Base-by-base conservation (phyloP, 257 asterid species). In the Cordia subcordata region DNA sequence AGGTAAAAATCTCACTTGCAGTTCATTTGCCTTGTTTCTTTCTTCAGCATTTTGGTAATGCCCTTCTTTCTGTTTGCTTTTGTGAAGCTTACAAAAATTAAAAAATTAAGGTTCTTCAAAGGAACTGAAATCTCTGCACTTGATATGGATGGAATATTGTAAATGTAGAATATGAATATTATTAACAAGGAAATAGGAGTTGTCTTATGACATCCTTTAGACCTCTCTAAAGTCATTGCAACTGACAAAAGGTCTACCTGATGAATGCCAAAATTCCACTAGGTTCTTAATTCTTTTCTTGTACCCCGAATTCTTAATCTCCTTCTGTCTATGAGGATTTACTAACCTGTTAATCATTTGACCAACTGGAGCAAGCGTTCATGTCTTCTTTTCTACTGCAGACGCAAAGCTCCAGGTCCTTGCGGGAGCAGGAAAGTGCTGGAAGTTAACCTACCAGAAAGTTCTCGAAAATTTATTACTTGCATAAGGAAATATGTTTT, bases 381-480 rank as follows among this genome's bases (percentile, higher is more conserved):
- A 27, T 6, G 35, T 27, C 35, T 65, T 74, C 53, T 27, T 64
- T 49, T 50, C 67, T 63, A 32, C 57, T 69, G 45, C 88, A 92
- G 96, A 64, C 94, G 97, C 69, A 92, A 81, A 81, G 76, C 88
- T 50, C 90, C 81, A 35, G 86, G 94, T 68, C 82, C 81, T 58
- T 81, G 87, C 46, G 95, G 87, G 65, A 88, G 81, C 83, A 84
- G 47, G 88, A 83, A 86, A 75, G 73, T 72, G 49, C 85, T 88
- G 68, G 99, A 92, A 82, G 96, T 92, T 60, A 81, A 92, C 82
- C 75, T 92, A 60, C 87, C 99, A 20, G 99, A 92, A 81, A 92
- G 96, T 77, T 92, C 96, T 45, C 87, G 99, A 62, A 92, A 92
- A 72, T 88, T 81, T 77, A 92, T 88, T 63, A 92, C 99, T 62